Conservation (phyloP, 805 yeast genomes). For the Zygotorulaspora sp. region DNA sequence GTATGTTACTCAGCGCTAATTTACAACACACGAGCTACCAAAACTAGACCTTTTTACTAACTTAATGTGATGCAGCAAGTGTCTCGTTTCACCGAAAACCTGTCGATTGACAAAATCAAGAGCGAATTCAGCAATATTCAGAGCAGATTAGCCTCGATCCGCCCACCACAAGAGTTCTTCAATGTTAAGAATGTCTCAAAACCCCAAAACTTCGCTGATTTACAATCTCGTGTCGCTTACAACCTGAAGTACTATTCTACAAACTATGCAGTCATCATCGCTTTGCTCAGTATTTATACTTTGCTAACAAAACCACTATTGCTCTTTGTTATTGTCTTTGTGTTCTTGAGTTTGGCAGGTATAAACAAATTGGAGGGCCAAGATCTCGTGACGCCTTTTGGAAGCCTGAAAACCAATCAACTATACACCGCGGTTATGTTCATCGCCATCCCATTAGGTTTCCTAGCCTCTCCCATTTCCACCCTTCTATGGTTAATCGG, state of each 20-base stretch:
- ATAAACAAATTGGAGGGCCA: slow-evolving; percentile 77
- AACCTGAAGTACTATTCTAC: slow-evolving; percentile 84
- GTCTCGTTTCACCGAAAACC: slow-evolving; percentile 30
- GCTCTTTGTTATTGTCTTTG: slow-evolving; percentile 74
- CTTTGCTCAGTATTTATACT: slow-evolving; percentile 73
- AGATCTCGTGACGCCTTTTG: slow-evolving; percentile 73
- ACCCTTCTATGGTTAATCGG: slow-evolving; percentile 91
- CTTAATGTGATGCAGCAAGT: slow-evolving; percentile 23
- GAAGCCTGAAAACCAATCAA: slow-evolving; percentile 68
- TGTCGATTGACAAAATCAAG: slow-evolving; percentile 35
- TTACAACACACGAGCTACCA: too few species aligned
- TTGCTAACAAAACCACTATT: slow-evolving; percentile 79
- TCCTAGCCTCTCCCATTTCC: slow-evolving; percentile 83
- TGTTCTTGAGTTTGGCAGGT: slow-evolving; percentile 69
- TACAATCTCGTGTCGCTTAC: slow-evolving; percentile 82
- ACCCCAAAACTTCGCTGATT: slow-evolving; percentile 84
- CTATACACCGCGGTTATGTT: slow-evolving; percentile 78
- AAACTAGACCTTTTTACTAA: too few species aligned
- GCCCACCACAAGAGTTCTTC: slow-evolving; percentile 91
- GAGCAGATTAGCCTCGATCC: slow-evolving; percentile 60
- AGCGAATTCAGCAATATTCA: slow-evolving; percentile 52
- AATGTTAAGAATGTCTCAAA: slow-evolving; percentile 85
- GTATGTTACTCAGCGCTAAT: slow-evolving; percentile 14
- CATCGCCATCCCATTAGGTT: slow-evolving; percentile 73
- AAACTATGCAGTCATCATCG: slow-evolving; percentile 74